Conservation (phyloP, 108 stramenopile genomes). For the Nitzschia palea region DNA sequence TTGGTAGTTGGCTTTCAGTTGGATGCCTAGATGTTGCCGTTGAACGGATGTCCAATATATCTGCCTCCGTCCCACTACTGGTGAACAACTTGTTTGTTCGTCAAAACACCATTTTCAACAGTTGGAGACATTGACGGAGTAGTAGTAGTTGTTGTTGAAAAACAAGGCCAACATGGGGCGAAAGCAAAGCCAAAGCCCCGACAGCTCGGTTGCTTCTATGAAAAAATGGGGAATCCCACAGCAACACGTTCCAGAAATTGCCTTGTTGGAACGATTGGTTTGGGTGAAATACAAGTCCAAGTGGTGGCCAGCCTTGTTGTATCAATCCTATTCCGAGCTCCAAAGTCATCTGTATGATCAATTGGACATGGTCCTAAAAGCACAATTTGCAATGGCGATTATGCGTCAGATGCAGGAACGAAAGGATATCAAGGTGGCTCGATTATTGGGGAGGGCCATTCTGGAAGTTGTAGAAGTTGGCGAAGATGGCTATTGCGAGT, state of each 20-base stretch:
- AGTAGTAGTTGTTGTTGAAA: too few species aligned
- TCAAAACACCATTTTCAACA: too few species aligned
- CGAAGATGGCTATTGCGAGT: slow-evolving; percentile 22
- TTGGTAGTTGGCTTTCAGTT: too few species aligned
- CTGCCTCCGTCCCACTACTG: too few species aligned
- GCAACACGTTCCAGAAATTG: slow-evolving; percentile 9
- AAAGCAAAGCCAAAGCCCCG: background rate
- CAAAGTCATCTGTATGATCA: slow-evolving; percentile 28
- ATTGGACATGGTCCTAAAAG: slow-evolving; percentile 29
- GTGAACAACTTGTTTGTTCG: too few species aligned
- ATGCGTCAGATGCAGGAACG: slow-evolving; percentile 21
- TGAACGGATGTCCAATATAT: too few species aligned
- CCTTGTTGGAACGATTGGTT: slow-evolving; percentile 30
- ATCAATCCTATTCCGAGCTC: slow-evolving; percentile 29
- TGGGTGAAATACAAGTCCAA: slow-evolving; percentile 33
- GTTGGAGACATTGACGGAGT: too few species aligned
- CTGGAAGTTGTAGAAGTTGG: slow-evolving; percentile 35
- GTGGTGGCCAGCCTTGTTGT: slow-evolving; percentile 41
- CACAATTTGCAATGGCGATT: slow-evolving; percentile 40
- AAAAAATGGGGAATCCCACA: slow-evolving; percentile 40
- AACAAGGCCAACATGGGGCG: too few species aligned
- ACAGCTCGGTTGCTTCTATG: slow-evolving; percentile 20
- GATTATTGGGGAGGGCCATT: slow-evolving; percentile 22
- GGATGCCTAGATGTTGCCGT: too few species aligned
- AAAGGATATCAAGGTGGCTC: slow-evolving; percentile 26